Evolutionary conservation across 345 rosid genomes (phyloP).

Genomic region (Camelina hispida): DNA sequence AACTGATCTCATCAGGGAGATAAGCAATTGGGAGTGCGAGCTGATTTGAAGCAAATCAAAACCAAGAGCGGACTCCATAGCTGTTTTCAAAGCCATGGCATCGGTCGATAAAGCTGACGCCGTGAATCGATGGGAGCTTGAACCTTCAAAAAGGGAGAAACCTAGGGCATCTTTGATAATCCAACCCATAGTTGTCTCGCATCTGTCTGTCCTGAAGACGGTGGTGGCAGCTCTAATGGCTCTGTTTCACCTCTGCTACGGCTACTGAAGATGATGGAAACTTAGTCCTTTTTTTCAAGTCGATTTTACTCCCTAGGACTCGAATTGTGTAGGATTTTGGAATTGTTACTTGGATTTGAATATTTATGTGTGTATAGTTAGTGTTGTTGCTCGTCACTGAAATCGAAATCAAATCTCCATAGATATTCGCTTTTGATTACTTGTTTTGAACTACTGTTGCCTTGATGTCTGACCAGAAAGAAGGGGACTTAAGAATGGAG

Average conservation of each 20-base stretch:
- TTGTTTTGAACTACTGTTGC: too few species aligned
- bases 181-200: constrained; percentile 54
- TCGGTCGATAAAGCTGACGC: too few species aligned
- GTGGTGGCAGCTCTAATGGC: constrained; percentile 47
- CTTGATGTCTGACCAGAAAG: constrained; percentile 86
- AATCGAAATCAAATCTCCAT: constrained; percentile 13
- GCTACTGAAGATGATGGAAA: constrained; percentile 62
- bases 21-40: too few species aligned
- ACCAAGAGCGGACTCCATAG: too few species aligned
- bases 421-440: neutral
- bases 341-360: neutral
- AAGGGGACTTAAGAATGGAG: constrained; percentile 69
- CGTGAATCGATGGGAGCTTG: too few species aligned
- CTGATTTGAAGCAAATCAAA: too few species aligned
- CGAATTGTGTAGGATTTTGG: neutral
- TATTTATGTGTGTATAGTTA: neutral
- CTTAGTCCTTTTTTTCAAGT: neutral
- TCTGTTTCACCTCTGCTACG: constrained; percentile 45
- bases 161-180: too few species aligned
- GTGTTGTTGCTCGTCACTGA: constrained; percentile 13
- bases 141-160: too few species aligned
- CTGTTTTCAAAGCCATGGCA: too few species aligned
- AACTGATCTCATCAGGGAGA: too few species aligned
- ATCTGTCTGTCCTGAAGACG: constrained; percentile 59
- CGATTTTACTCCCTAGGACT: neutral